Base-by-base conservation (phyloP, 2,329 filamentous ascomycete species). In the Lithohypha guttulata region DNA sequence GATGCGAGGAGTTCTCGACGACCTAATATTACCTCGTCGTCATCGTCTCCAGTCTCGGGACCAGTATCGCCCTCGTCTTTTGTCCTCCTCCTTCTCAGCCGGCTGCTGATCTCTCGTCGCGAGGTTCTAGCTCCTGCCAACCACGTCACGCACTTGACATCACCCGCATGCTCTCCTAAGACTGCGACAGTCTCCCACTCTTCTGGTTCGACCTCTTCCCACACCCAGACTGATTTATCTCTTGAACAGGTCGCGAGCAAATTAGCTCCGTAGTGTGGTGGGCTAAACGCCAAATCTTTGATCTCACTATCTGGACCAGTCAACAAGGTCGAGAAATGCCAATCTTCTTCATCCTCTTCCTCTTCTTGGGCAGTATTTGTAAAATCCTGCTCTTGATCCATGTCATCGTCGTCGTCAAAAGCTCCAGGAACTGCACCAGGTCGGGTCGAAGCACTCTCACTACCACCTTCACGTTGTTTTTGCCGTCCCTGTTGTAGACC, bases 121-220 rank as follows among this genome's bases (percentile, higher is more conserved):
- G 29, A 25, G 4, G 33, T 45, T n/a, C 27, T 14, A 3, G 43
- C 48, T 38, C 79, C 77, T 0, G 85, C 85, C 57, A 91, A 87
- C 91, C 91, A 98, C 2, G 79, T 76, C 2, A 98, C 84, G 48
- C 79, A 84, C 60, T 98, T 98, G 50, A 98, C 87, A 61, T 98
- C 91, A 15, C 84, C 87, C 32, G 87, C 82, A 58, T 98, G 91
- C 62, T 96, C 91, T 61, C 84, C 85, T 54, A 96, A 70, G 38
- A 96, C 89, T 0, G 89, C 91, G 11, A 96, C 79, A 2, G 91
- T 96, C 69, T 98, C 91, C 67, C 87, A 96, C 58, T 96, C 91
- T 40, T 93, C 87, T 11, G 80, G 82, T 50, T 83, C 80, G 39
- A 95, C 74, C 58, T 96, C 91, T 62, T 98, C 91, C 91, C 91